These are phyloP conservation scores for Sphagnum fallax DNA, from an alignment of 228 moss, liverwort and hornwort species.

Conservation along the genomic window DNA sequence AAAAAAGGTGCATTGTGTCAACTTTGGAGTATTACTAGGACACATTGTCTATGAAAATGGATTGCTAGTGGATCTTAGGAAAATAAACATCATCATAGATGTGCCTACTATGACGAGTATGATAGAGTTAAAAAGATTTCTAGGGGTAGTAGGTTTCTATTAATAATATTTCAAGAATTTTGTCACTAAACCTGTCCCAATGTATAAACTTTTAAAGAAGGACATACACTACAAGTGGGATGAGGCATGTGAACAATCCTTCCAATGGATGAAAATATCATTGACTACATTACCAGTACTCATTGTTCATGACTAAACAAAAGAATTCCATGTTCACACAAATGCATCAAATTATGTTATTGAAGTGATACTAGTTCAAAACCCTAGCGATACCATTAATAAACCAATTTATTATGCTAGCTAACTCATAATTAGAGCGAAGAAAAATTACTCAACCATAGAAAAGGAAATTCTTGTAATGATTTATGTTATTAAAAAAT, in stretches of 20 bases:
- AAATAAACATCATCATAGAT: background rate
- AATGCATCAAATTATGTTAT: background rate
- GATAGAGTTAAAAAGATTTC: background rate
- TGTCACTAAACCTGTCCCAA: background rate
- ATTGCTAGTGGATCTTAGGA: background rate
- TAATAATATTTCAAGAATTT: background rate
- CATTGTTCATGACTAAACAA: background rate
- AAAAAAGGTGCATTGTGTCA: background rate
- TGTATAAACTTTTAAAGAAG: background rate
- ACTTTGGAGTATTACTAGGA: background rate
- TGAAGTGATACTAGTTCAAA: background rate
- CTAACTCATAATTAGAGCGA: background rate
- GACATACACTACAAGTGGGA: background rate
- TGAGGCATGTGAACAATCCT: background rate
- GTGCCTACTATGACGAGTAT: background rate
- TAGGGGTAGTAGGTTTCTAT: too few species aligned
- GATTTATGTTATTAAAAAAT: slow-evolving; percentile 10
- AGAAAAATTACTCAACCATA: slow-evolving; percentile 3
- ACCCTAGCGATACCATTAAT: background rate
- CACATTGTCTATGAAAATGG: background rate
- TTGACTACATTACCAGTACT: background rate
- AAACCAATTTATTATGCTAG: slow-evolving; percentile 3
- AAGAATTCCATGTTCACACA: background rate
- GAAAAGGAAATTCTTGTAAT: slow-evolving; percentile 4
- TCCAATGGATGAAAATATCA: background rate